Conservation (phyloP, 106 monocot species). For the Allium fistulosum region DNA sequence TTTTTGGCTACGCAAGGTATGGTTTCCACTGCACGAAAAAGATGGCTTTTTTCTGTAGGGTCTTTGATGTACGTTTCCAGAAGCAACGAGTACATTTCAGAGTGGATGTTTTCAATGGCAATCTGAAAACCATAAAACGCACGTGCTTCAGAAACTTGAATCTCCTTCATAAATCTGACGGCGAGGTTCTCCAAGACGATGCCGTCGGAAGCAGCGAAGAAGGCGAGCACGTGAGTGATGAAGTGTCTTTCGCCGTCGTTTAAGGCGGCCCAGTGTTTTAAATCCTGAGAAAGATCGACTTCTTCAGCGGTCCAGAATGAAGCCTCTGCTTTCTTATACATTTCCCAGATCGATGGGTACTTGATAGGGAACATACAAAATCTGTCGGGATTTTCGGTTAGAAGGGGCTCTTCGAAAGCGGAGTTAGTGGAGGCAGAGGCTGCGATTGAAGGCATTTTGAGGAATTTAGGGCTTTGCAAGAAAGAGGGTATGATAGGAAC, state of each 20-base stretch:
- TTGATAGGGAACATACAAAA: constrained; percentile 93
- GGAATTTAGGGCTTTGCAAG: background rate
- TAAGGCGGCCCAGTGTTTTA: constrained; percentile 59
- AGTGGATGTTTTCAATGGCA: constrained; percentile 78
- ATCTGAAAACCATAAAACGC: constrained; percentile 79
- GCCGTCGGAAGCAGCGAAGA: constrained; percentile 89
- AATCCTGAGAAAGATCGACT: constrained; percentile 73
- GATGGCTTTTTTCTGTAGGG: constrained; percentile 30
- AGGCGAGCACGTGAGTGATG: constrained; percentile 86
- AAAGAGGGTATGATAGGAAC: too few relatives aligned
- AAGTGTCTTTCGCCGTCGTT: constrained; percentile 78
- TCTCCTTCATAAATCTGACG: constrained; percentile 49
- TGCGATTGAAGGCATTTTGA: background rate
- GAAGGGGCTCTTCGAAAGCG: constrained; percentile 46
- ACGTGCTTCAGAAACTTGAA: constrained; percentile 50
- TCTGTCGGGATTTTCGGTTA: constrained; percentile 58
- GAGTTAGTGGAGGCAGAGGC: background rate
- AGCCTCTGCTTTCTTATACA: constrained; percentile 93
- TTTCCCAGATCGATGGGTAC: constrained; percentile 84
- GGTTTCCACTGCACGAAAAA: constrained; percentile 59
- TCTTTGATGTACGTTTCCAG: constrained; percentile 63
- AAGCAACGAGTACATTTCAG: constrained; percentile 63
- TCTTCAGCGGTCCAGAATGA: constrained; percentile 98
- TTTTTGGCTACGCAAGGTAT: constrained; percentile 49
- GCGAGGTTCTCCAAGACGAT: constrained; percentile 87